Percentiles rank a stretch among this genome's conserved stretches.
phyloP scores from a whole-genome alignment of 228 moss, liverwort and hornwort species.

The Sphagnum magellanicum region DNA sequence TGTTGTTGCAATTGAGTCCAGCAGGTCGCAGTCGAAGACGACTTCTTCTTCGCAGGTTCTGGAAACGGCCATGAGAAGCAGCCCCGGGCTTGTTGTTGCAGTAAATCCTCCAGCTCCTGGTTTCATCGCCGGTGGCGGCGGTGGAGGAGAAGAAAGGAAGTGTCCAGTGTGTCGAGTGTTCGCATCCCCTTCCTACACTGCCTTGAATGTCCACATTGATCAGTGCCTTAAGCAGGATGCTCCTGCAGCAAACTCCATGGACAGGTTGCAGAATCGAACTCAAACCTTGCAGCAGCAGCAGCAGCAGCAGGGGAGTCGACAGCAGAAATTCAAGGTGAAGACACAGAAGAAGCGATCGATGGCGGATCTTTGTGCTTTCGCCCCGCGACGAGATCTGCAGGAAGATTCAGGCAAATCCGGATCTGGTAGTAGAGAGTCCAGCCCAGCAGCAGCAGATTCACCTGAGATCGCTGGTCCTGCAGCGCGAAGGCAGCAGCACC shows the following conservation, averaged over 20 bases:
- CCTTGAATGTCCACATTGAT: conserved; percentile 7
- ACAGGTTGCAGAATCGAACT: neutral
- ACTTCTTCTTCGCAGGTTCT: no score
- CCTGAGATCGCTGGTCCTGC: neutral
- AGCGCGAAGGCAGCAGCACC: neutral
- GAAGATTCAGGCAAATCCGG: conserved; percentile 1
- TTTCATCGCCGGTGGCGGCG: neutral
- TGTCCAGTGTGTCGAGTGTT: conserved; percentile 3
- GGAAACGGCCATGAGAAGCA: no score
- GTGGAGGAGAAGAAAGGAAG: conserved; percentile 5
- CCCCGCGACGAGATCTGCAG: conserved; percentile 3
- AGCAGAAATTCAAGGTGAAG: conserved; percentile 5
- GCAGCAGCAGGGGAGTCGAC: neutral
- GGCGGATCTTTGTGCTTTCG: conserved; percentile 8
- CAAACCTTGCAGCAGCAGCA: no score
- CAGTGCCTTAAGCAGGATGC: neutral
- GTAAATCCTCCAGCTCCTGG: neutral
- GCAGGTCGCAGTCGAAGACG: no score
- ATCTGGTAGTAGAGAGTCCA: conserved; percentile 1
- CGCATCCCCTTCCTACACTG: conserved; percentile 2
- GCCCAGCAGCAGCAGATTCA: neutral
- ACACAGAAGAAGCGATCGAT: conserved; percentile 7
- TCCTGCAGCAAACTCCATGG: neutral
- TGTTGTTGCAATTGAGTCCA: no score
- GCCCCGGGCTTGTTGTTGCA: no score